Percentiles rank a stretch among this genome's conserved stretches.
phyloP scores from a whole-genome alignment of 2,329 filamentous ascomycete genomes.

The Lithohypha guttulata region DNA sequence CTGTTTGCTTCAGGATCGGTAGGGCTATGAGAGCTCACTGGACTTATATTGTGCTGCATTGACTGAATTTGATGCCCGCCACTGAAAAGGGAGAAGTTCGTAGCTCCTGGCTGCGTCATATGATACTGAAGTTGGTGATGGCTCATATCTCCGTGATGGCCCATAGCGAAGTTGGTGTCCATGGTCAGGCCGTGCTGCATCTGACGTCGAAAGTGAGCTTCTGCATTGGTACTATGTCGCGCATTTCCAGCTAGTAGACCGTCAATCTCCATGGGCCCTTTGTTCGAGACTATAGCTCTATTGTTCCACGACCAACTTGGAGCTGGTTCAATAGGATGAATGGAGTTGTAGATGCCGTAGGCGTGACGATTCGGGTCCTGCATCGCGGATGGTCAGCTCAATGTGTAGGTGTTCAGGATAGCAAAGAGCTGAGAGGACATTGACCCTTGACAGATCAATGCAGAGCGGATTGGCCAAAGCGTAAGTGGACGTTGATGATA shows the following conservation, averaged over 20 bases:
- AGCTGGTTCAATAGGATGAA: constrained; percentile 11
- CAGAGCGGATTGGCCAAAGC: constrained; percentile 5
- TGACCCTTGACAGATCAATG: constrained; percentile 4
- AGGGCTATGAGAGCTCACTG: constrained; percentile 15
- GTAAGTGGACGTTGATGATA: no score
- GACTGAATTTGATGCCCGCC: constrained; percentile 45
- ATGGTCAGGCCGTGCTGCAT: constrained; percentile 34
- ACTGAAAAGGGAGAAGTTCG: constrained; percentile 42
- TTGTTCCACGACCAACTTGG: constrained; percentile 11
- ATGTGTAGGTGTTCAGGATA: neutral
- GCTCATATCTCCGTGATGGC: neutral
- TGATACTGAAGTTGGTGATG: constrained; percentile 40
- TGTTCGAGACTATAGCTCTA: constrained; percentile 12
- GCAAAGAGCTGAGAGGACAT: neutral
- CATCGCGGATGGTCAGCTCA: constrained; percentile 14
- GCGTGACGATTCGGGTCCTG: constrained; percentile 15
- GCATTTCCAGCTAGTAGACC: constrained; percentile 37
- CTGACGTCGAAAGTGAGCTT: constrained; percentile 35
- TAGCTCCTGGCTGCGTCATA: constrained; percentile 39
- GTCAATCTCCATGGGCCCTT: constrained; percentile 39
- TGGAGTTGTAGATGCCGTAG: constrained; percentile 10
- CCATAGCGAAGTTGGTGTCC: constrained; percentile 23
- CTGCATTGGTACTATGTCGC: constrained; percentile 36
- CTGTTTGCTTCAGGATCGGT: constrained; percentile 29
- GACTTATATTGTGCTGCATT: constrained; percentile 35